Evolutionary conservation across 2,329 filamentous ascomycete genomes (phyloP), one percentile per base, ranked within the genome.

Genomic region (Colletotrichum caudatum): DNA sequence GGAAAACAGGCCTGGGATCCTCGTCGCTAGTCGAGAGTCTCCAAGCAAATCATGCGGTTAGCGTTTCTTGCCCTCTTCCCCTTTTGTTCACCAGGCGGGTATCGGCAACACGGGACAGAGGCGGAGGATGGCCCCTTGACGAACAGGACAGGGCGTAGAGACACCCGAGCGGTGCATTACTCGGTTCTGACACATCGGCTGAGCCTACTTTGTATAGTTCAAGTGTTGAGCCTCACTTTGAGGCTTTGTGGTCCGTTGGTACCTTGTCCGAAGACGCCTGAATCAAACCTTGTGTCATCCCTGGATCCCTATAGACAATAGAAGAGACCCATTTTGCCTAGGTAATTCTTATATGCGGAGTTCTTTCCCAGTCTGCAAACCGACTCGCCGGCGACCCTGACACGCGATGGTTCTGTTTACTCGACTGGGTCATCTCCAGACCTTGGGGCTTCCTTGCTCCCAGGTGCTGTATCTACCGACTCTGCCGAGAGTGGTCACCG

Each of bases 11-110:
- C 39, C 60, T 50, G 33, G 16, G 37, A 23, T n/a, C 41, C 23
- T n/a, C 39, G n/a, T 29, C 54, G 46, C 54, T 65, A 59, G 53
- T 69, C 61, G 53, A 51, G 44, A 33, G 44, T 64, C 59, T 60
- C n/a, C n/a, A 57, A 33, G 58, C 23, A 54, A 53, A 12, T 60
- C 48, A 33, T 59, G 46, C 41, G 16, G 53, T n/a, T 2, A 26
- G 46, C 65, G 46, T 54, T 69, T 46, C 0, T 33, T 59, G 59
- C n/a, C 46, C n/a, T 59, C 20, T 59, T 39, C 46, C 23, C 5
- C 29, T 59, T 54, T 54, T 37, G 51, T 41, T 18, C 41, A 14
- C 46, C 48, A 7, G 48, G 37, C 54, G 54, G 11, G 41, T n/a
- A 59, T 29, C 54, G 37, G 29, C n/a, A 37, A 37, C 23, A 14